Evolutionary conservation across 352 stramenopile genomes (phyloP), one percentile per base, ranked within the genome.

Genomic region (Phytophthora meadii): DNA sequence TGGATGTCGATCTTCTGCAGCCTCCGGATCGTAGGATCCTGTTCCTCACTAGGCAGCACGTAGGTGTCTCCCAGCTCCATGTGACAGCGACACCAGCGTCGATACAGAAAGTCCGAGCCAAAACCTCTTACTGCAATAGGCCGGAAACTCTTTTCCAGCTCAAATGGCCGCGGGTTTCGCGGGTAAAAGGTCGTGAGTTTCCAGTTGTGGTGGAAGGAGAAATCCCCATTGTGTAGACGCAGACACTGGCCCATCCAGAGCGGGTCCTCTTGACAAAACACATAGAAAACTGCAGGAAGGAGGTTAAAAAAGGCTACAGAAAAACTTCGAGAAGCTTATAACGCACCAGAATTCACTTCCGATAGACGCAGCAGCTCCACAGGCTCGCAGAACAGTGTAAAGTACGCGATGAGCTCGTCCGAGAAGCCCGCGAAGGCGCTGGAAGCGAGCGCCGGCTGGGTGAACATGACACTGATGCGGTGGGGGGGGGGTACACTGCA

Each of bases 201-300:
- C 88, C 88, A 96, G 42, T 74, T 90, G 36, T 53, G 61, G 46
- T 78, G 65, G 52, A 81, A 93, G 9, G 65, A 72, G 59, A 95
- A 95, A 51, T 90, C 72, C 2, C 88, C 88, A 30, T 68, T 70
- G 49, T 94, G 83, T 10, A 84, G 67, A 5, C 82, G 81, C 55
- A 95, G 72, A 42, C 87, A 93, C 45, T 93, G 84, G 47, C 77
- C 66, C 82, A 93, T 93, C 88, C 88, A 95, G 36, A 95, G 73
- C 47, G 88, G 86, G 37, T 94, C 82, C 62, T 94, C 86, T 51
- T 84, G 78, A 41, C 77, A 78, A 47, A 94, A 93, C 41, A 92
- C 83, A 69, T 93, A 92, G 65, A 94, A 84, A 15, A 90, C 84
- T 92, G n/a, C 25, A 53, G 28, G 8, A 15, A 56, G 4, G 14